A percentile compares a stretch with the other conserved stretches of the same genome.
Evolutionary conservation across 371 early-diverging fungal genomes (phyloP).

Genomic region (Apophysomyces ossiformis): DNA sequence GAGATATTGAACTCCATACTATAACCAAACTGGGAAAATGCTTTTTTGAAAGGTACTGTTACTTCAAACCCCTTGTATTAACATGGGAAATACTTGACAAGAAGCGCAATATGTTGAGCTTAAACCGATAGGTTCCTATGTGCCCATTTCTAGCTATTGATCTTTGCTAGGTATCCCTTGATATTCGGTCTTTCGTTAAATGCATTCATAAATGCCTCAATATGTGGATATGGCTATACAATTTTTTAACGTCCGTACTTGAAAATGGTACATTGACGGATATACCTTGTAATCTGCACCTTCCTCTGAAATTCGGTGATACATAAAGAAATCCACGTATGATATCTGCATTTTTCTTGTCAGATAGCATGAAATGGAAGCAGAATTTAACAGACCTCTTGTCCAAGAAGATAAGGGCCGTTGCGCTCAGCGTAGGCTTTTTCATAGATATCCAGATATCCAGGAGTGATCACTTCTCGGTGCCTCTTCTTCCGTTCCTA

Average conservation of each 20-base stretch:
- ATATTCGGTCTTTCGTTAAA: slow-evolving; percentile 29
- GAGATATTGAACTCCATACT: too few relatives aligned
- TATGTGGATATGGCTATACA: slow-evolving; percentile 25
- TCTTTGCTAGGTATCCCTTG: slow-evolving; percentile 13
- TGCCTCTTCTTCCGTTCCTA: slow-evolving; percentile 16
- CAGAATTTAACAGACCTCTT: slow-evolving; percentile 13
- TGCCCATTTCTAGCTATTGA: not conserved
- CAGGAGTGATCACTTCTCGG: not conserved
- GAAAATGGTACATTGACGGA: not conserved
- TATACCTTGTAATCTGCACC: not conserved
- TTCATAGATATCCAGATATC: slow-evolving; percentile 13
- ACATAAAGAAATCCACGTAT: slow-evolving; percentile 35
- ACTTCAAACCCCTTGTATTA: too few relatives aligned
- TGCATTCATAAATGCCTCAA: slow-evolving; percentile 27
- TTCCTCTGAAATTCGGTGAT: slow-evolving; percentile 26
- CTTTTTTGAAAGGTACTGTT: too few relatives aligned
- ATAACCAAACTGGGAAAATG: too few relatives aligned
- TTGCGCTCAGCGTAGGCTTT: slow-evolving; percentile 5
- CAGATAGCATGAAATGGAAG: too few relatives aligned
- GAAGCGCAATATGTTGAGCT: too few relatives aligned
- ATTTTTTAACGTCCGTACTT: not conserved
- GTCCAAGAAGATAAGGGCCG: slow-evolving; percentile 34
- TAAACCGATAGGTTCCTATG: not conserved
- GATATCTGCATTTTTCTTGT: slow-evolving; percentile 10
- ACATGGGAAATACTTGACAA: too few relatives aligned